phyloP scores from a whole-genome alignment of 2,329 filamentous ascomycete species.

The Incumbomyces delicatus region DNA sequence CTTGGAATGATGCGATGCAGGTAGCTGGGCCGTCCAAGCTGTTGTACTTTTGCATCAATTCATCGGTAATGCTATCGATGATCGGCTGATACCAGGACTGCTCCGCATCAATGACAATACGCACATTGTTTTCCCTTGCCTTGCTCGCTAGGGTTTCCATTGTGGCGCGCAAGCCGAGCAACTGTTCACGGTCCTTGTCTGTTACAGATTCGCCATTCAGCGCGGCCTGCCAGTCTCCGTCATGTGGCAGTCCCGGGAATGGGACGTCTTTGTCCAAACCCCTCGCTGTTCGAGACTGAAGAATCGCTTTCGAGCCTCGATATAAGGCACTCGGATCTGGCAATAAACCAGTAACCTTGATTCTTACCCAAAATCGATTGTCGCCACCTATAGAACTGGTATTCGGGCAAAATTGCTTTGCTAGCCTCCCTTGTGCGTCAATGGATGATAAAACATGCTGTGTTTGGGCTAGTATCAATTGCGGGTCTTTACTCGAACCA shows the following conservation, averaged over 20 bases:
- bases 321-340: neutral
- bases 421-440: neutral
- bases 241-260: neutral
- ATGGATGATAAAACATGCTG: neutral
- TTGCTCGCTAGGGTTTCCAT: neutral
- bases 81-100: neutral
- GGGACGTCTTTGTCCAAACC: neutral
- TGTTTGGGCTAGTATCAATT: neutral
- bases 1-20: slow-evolving; percentile 1
- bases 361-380: neutral
- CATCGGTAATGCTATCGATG: neutral
- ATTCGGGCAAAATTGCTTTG: neutral
- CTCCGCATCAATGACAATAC: neutral
- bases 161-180: neutral
- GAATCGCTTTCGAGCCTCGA: neutral
- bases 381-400: neutral
- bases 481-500: neutral
- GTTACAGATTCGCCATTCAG: neutral
- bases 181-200: neutral
- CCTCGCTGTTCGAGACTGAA: neutral
- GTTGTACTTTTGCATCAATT: slow-evolving; percentile 3
- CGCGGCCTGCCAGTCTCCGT: neutral
- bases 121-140: neutral
- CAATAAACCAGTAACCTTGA: neutral
- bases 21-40: neutral